A percentile compares a stretch with the other conserved stretches of the same genome.
phyloP scores from a whole-genome alignment of 116 monocot species.

The Cymodocea nodosa region DNA sequence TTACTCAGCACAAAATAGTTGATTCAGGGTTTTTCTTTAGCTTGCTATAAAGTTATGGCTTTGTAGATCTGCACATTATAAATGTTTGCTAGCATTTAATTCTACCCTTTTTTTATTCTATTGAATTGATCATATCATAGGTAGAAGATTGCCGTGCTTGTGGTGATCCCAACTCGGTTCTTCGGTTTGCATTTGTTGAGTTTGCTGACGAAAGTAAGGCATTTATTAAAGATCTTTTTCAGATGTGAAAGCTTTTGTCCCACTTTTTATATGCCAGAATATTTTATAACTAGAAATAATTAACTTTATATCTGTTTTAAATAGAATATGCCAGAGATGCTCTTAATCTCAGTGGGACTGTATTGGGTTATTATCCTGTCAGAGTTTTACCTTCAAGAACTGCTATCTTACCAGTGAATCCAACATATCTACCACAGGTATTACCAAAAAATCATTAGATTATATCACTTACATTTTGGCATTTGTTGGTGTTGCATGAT shows the following conservation, averaged over 20 bases:
- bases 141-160: slow-evolving; percentile 23
- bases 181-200: slow-evolving; percentile 28
- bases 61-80: no score
- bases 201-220: slow-evolving; percentile 20
- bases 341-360: slow-evolving; percentile 48
- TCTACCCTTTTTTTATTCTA: background rate
- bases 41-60: no score
- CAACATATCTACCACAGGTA: slow-evolving; percentile 71
- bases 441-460: background rate
- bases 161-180: slow-evolving; percentile 22
- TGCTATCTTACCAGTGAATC: slow-evolving; percentile 90
- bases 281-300: background rate
- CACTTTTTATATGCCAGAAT: background rate
- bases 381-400: slow-evolving; percentile 85
- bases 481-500: background rate
- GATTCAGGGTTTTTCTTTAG: no score
- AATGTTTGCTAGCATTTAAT: no score
- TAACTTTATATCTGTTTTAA: background rate
- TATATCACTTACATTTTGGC: background rate
- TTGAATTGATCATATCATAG: slow-evolving; percentile 1
- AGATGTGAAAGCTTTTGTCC: no score
- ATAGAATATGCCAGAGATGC: slow-evolving; percentile 67
- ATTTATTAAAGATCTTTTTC: background rate
- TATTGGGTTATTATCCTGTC: slow-evolving; percentile 79
- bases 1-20: no score